These are phyloP conservation scores for Penicillium subrubescens DNA, from an alignment of 495 filamentous ascomycete genomes.

Conservation along the genomic window DNA sequence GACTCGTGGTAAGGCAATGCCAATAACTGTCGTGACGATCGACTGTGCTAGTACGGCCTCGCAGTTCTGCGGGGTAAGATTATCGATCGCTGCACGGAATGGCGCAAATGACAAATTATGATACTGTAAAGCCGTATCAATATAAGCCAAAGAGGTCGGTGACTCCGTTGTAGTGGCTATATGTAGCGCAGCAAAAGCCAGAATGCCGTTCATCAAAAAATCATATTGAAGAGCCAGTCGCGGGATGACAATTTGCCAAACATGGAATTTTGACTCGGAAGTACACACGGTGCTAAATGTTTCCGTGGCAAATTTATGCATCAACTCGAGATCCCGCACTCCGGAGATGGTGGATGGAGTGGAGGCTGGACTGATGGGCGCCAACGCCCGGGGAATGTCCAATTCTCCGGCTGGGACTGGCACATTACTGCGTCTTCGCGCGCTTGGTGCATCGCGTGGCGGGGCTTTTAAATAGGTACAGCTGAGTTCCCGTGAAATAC, in stretches of 20 bases:
- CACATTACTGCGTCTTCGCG: constrained; percentile 1
- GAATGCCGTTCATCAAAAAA: constrained; percentile 58
- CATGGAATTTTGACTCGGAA: constrained; percentile 26
- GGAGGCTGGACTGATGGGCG: constrained; percentile 26
- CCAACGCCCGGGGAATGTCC: constrained; percentile 17
- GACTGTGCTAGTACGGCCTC: constrained; percentile 56
- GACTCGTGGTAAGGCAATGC: constrained; percentile 49
- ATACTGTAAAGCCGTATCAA: constrained; percentile 52
- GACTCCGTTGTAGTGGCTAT: constrained; percentile 44
- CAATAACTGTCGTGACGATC: constrained; percentile 50
- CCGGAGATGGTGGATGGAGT: constrained; percentile 24
- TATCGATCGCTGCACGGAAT: constrained; percentile 47
- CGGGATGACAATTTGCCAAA: constrained; percentile 47
- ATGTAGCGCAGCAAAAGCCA: constrained; percentile 57
- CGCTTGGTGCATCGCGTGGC: constrained; percentile 15
- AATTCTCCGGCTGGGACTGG: constrained; percentile 7
- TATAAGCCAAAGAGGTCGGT: constrained; percentile 43
- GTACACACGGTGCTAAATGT: constrained; percentile 41
- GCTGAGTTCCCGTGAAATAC: constrained; percentile 39
- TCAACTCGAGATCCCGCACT: constrained; percentile 40
- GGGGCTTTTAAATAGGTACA: constrained; percentile 43
- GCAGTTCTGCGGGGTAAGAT: constrained; percentile 49
- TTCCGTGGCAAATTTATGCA: constrained; percentile 47
- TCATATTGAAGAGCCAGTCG: constrained; percentile 50
- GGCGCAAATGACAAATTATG: constrained; percentile 51